Base-by-base conservation (phyloP, 495 filamentous ascomycete species). In the Penicillium salamii region DNA sequence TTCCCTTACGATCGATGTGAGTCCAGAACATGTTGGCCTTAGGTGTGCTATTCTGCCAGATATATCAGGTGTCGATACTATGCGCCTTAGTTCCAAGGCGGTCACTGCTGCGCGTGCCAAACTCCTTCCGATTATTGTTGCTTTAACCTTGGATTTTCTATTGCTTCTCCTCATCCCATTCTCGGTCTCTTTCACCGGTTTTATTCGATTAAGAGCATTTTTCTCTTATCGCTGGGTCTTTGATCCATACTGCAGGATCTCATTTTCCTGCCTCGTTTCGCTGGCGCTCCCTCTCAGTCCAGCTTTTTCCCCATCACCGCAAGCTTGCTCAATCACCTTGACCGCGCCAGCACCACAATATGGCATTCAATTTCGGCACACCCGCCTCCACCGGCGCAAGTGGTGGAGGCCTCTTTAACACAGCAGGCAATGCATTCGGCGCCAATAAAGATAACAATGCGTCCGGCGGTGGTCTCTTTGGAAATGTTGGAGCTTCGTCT, bases 401-500 rank as follows among this genome's bases (percentile, higher is more conserved):
- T 37, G 54, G 57, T 31, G 63, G 66, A 29, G 46, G 62, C 29
- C 49, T 74, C 5, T 78, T 78, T 49, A 72, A 75, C 6, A 65
- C 70, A 35, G 62, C 65, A 24, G 65, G 60, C 36, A 65, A 47
- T 46, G 32, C 60, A 11, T 69, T 69, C 44, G 66, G 66, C 23
- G 59, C 64, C 45, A 67, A 66, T 49, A 56, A 60, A 42, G 64
- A 53, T 43, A 58, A 5, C 29, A 46, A 63, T 21, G 57, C 57
- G 19, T 55, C 69, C n/a, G 49, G 64, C 29, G 62, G 61, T 44
- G 59, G 61, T 36, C 53, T 76, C 28, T 76, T 76, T 60, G 73
- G 73, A 44, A 76, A 74, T 61, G 63, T 68, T 60, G 71, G 68
- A 62, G 70, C 66, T 58, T 52, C 67, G 39, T 57, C 71, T 28